Base-by-base conservation (phyloP, 2,329 filamentous ascomycete species). In the Xylaria sp. region DNA sequence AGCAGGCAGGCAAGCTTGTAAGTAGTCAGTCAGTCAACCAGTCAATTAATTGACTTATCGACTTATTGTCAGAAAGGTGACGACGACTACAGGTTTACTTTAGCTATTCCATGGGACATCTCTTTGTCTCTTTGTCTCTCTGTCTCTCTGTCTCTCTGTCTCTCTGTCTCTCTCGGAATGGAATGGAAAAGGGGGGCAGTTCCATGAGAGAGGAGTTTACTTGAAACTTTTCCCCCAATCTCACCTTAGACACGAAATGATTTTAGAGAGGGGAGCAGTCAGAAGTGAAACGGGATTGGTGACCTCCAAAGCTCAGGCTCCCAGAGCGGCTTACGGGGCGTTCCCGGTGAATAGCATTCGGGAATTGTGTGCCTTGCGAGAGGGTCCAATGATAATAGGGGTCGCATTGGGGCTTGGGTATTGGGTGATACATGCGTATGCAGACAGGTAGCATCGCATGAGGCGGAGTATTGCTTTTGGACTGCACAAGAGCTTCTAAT, bases 401-500 rank as follows among this genome's bases (percentile, higher is more conserved):
- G 5, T 52, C 25, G 37, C 18, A 50, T 51, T 58, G 57, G 61
- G 57, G 66, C 66, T 69, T 69, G 25, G 44, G 34, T 52, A 52
- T 5, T 6, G 18, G n/a, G 44, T 12, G 41, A 60, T 23, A 23
- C 51, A 34, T 56, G 51, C 34, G 18, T 51, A 65, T 61, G 66
- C 66, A 62, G 32, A 44, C 25, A 1, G 50, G 52, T 59, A 62
- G 20, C 63, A 58, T 37, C 41, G 63, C 58, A 63, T 63, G 67
- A 63, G 67, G 67, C 63, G 52, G 63, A 69, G 67, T 37, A 46
- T 41, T 25, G 25, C 34, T 55, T 41, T n/a, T 15, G 13, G 46
- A 37, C 10, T 37, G 34, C 13, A 25, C 28, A 60, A 32, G 25
- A n/a, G 3, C 34, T 37, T 10, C 7, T 37, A 20, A 28, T 9